Conservation (phyloP, 2,329 filamentous ascomycete genomes). For the Penicillium sclerotigenum region DNA sequence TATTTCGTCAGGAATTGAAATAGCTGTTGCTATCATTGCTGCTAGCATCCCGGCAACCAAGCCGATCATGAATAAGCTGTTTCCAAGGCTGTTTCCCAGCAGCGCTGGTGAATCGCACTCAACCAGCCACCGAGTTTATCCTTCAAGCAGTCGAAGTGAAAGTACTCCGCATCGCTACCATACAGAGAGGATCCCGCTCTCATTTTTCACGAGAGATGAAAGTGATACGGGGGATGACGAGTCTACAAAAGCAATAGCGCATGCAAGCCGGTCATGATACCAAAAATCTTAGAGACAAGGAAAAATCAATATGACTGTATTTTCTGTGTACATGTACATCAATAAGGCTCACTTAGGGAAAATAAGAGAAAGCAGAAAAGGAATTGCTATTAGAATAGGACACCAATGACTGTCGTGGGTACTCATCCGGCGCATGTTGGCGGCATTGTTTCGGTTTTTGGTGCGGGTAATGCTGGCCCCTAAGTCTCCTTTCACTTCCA, state of each 20-base stretch:
- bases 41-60: background rate
- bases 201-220: background rate
- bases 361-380: background rate
- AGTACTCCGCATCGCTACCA: background rate
- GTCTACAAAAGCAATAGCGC: background rate
- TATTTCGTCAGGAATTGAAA: conserved; percentile 7
- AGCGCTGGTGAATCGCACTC: background rate
- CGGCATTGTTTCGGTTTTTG: no score
- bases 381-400: background rate
- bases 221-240: background rate
- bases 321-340: background rate
- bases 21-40: background rate
- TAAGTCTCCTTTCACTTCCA: no score
- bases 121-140: background rate
- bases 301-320: background rate
- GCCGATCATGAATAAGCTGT: background rate
- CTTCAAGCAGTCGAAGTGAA: background rate
- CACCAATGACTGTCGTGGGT: no score
- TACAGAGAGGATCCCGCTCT: background rate
- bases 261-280: background rate
- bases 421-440: no score
- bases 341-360: background rate
- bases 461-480: no score
- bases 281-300: background rate
- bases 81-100: background rate